Base-by-base conservation (phyloP, 1,284 basidiomycete genomes). In the Salmacisia buchloeana region DNA sequence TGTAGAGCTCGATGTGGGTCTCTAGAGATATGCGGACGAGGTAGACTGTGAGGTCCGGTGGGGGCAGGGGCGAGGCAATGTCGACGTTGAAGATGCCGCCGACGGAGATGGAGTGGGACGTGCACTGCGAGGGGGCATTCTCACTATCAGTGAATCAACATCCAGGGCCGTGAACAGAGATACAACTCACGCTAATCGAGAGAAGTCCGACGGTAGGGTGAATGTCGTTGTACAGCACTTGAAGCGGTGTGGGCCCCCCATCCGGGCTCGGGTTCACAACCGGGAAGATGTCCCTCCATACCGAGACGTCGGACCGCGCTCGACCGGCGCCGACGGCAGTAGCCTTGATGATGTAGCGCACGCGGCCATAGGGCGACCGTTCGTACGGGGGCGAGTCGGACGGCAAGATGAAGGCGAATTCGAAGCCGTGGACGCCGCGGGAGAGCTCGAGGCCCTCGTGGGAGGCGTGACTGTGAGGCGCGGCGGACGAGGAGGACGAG, bases 381-480 rank as follows among this genome's bases (percentile, higher is more conserved):
- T 78, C 76, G 65, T 79, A 79, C 2, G 77, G 75, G 13, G 77
- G 72, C 21, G 71, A 67, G 59, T 77, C 72, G 36, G 76, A 70
- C 0, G 75, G 75, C 18, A 79, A 68, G 60, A 78, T 79, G 41
- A 79, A 79, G 10, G 77, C 76, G 54, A 78, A 79, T 36, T 79
- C 77, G 38, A 79, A 79, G n/a, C 75, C 75, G 58, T 79, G 77
- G 2, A 79, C 75, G n/a, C 77, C 77, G 39, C 77, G 78, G 21
- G 66, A 68, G 33, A 79, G 66, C 34, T 74, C 72, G 1, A 79
- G 57, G 1, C 77, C 77, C n/a, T 71, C 65, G 21, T 71, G 69
- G 4, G 54, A 36, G 10, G 63, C 61, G 33, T 66, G 68, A 2
- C 61, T 64, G 31, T 72, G 68, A 59, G 62, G 67, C 1, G 64